These are phyloP conservation scores for Eimeria brunetti DNA, from an alignment of 169 alveolate genomes.

Conservation along the genomic window DNA sequence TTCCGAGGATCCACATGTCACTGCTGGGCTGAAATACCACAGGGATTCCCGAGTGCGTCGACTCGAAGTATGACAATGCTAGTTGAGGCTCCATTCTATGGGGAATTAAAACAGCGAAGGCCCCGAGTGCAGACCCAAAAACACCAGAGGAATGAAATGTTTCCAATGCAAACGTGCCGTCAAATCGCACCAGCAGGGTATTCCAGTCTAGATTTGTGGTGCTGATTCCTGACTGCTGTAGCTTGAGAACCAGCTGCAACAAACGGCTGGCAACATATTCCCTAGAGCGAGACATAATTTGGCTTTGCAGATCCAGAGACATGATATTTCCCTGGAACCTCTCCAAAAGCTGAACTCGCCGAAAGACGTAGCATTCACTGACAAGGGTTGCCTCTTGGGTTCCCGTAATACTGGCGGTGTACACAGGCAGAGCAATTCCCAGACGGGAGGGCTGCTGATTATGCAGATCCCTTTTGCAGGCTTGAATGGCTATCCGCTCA, in stretches of 20 bases:
- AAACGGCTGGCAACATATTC: constrained; percentile 1
- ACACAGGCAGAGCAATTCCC: background rate
- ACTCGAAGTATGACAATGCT: background rate
- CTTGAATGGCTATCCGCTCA: background rate
- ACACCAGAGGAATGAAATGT: background rate
- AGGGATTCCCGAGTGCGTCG: background rate
- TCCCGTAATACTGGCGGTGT: background rate
- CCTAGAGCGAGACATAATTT: background rate
- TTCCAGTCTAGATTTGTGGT: background rate
- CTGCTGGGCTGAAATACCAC: background rate
- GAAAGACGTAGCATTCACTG: background rate
- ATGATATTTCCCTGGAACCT: background rate
- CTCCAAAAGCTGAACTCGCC: background rate
- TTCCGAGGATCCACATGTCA: constrained; percentile 17
- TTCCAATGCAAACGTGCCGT: background rate
- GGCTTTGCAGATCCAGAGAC: constrained; percentile 18
- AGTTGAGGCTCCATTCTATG: constrained; percentile 18
- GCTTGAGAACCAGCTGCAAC: background rate
- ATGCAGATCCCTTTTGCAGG: background rate
- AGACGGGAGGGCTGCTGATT: background rate
- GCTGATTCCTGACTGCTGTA: constrained; percentile 20
- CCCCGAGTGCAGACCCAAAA: constrained; percentile 7
- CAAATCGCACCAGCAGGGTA: background rate
- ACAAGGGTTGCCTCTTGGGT: constrained; percentile 8
- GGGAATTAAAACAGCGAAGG: background rate